Evolutionary conservation across 495 filamentous ascomycete species (phyloP), one percentile per base, ranked within the genome.

Genomic region (Rhizodiscina lignyota): DNA sequence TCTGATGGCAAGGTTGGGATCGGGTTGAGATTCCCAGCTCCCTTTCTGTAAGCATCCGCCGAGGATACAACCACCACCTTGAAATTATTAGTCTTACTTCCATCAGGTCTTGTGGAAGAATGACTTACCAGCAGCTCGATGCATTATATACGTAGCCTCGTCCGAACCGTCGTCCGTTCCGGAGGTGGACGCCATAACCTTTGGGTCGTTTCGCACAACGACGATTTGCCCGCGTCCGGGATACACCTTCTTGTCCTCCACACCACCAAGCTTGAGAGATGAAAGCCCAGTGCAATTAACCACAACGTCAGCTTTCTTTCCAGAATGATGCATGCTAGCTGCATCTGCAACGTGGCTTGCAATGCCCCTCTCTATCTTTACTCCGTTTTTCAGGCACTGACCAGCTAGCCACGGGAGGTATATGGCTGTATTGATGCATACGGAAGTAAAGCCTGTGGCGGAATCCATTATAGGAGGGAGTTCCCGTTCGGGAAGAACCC

Each of bases 131-230:
- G 70, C 74, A 2, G 86, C 83, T n/a, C 89, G 70, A 38, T 74
- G 72, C 87, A 97, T 97, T 33, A 86, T 70, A 48, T 97, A 97
- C 39, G 65, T 62, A n/a, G 72, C 57, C 51, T 96, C 86, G 23
- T 82, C 84, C 0, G 66, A 64, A 0, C 73, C 81, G 45, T 92
- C 81, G 32, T 94, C 84, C 0, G 72, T 81, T 0, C 85, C 84
- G 17, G 79, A 85, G 20, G 66, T 60, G 1, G 59, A 62, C 15
- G 59, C 44, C 78, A 93, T 89, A 23, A 70, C 63, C 4, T 71
- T 68, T 0, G 80, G 68, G 39, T 78, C 73, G 51, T 96, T 96
- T 16, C 86, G 60, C 6, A 97, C 89, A 0, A 96, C 46, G 0
- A 94, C 81, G 19, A 83, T 77, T 56, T 97, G 89, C 6, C 87